Evolutionary conservation across 2,329 filamentous ascomycete species (phyloP).

Genomic region (Microdochium paspali): DNA sequence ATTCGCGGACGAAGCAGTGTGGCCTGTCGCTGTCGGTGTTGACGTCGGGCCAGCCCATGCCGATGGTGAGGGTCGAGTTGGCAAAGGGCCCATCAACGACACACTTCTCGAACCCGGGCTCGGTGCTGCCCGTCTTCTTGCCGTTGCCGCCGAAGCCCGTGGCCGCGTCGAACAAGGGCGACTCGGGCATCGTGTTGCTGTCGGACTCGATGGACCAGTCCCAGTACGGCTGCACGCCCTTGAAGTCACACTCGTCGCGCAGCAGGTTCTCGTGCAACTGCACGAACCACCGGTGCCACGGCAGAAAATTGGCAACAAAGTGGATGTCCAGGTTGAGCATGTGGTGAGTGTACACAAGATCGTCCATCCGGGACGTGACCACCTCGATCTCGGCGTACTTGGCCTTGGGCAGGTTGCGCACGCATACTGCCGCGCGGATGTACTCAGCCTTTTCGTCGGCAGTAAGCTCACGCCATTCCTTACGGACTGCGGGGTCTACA

Average conservation of each 20-base stretch:
- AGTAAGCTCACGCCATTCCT: neutral
- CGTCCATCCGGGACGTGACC: neutral
- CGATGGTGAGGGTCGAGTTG: constrained; percentile 27
- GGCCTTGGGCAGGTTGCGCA: neutral
- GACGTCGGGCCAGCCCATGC: constrained; percentile 43
- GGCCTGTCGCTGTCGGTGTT: constrained; percentile 36
- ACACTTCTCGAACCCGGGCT: constrained; percentile 6
- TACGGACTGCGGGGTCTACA: neutral
- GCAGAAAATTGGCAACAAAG: constrained; percentile 10
- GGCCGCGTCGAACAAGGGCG: neutral
- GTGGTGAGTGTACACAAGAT: neutral
- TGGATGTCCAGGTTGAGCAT: neutral
- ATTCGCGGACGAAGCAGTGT: constrained; percentile 29
- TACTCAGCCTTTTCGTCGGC: neutral
- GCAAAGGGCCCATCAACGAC: constrained; percentile 10
- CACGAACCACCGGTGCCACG: constrained; percentile 18
- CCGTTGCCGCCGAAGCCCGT: neutral
- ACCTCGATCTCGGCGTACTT: neutral
- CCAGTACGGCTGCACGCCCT: constrained; percentile 10
- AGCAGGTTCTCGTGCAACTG: constrained; percentile 16
- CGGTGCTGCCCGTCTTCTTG: neutral
- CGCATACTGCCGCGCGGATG: neutral
- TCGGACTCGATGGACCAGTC: constrained; percentile 6
- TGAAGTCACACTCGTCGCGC: constrained; percentile 18
- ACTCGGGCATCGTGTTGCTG: constrained; percentile 11